Conservation (phyloP, 2,329 filamentous ascomycete species). For the Exophiala xenobiotica region DNA sequence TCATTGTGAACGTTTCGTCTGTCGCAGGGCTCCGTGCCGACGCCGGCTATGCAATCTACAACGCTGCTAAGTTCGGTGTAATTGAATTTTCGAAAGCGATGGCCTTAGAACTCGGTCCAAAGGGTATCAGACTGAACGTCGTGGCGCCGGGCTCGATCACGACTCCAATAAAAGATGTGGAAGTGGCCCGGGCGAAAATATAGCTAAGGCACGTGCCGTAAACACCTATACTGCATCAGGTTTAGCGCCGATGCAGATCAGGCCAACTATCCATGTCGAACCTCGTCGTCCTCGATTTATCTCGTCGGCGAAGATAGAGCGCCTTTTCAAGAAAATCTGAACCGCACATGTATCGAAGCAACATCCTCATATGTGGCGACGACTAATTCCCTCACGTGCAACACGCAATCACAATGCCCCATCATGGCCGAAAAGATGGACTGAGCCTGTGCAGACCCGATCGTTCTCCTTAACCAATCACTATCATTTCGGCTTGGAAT, state of each 20-base stretch:
- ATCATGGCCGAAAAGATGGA: background rate
- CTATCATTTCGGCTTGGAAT: slow-evolving; percentile 22
- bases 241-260: too few species aligned
- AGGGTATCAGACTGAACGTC: slow-evolving; percentile 17
- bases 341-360: too few species aligned
- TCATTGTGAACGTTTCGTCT: slow-evolving; percentile 43
- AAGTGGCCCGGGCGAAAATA: too few species aligned
- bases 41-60: slow-evolving; percentile 33
- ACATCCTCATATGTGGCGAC: background rate
- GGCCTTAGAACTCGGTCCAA: slow-evolving; percentile 29
- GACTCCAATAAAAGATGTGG: slow-evolving; percentile 51
- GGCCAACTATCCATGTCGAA: too few species aligned
- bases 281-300: too few species aligned
- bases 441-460: background rate
- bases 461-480: background rate
- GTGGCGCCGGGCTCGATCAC: slow-evolving; percentile 40
- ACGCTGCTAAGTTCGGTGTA: slow-evolving; percentile 31
- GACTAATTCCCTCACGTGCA: background rate
- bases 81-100: slow-evolving; percentile 32
- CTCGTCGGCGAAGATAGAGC: too few species aligned
- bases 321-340: too few species aligned
- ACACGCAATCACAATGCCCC: background rate
- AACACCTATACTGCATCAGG: too few species aligned
- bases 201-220: too few species aligned
- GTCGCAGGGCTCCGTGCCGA: slow-evolving; percentile 35